Conservation (phyloP, 495 filamentous ascomycete genomes). For the Amorphotheca resinae region DNA sequence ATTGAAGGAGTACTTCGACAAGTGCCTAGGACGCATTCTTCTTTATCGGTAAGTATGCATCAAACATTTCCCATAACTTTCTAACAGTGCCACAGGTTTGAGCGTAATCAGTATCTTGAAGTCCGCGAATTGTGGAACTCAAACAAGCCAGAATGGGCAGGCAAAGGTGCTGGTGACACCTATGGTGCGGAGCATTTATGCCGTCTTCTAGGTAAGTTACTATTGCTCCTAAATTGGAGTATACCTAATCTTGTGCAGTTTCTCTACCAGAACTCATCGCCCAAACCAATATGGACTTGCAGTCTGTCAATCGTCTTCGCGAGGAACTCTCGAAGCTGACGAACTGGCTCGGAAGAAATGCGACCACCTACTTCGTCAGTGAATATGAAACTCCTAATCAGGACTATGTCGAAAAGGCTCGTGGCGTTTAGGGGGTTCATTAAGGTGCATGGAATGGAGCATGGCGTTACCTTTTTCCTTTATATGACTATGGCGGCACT, state of each 20-base stretch:
- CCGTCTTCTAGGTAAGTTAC: conserved; percentile 66
- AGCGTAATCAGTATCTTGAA: conserved; percentile 71
- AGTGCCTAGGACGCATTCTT: conserved; percentile 69
- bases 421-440: conserved; percentile 8
- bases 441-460: conserved; percentile 9
- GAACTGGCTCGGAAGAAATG: conserved; percentile 65
- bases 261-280: conserved; percentile 86
- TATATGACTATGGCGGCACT: no score
- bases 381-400: conserved; percentile 53
- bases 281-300: conserved; percentile 93
- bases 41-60: conserved; percentile 52
- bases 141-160: conserved; percentile 41
- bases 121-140: conserved; percentile 50
- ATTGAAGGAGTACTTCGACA: conserved; percentile 84
- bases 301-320: conserved; percentile 71
- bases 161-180: conserved; percentile 58
- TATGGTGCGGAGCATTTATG: conserved; percentile 89
- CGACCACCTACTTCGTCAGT: conserved; percentile 58
- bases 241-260: conserved; percentile 36
- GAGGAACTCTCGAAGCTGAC: conserved; percentile 78
- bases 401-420: conserved; percentile 38
- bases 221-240: not conserved
- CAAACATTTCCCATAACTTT: not conserved
- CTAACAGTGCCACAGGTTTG: conserved; percentile 41
- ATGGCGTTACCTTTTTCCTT: conserved; percentile 8